These are phyloP conservation scores for Staphylotrichum longicolle DNA, from an alignment of 495 filamentous ascomycete genomes.

Conservation along the genomic window DNA sequence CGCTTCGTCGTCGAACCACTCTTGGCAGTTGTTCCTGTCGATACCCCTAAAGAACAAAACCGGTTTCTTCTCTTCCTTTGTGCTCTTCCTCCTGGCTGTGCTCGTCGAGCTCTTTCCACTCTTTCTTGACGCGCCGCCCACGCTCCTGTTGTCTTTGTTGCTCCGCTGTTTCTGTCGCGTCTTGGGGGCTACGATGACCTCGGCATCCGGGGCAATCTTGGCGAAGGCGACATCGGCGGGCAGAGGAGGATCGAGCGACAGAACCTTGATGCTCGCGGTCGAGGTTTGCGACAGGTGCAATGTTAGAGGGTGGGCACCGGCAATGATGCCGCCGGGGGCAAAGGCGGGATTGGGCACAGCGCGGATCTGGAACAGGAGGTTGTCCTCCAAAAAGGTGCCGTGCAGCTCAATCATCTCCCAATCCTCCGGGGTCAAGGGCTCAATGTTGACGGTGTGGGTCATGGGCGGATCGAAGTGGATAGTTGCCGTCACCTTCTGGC, in stretches of 20 bases:
- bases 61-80: conserved; percentile 59
- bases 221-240: conserved; percentile 72
- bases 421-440: conserved; percentile 89
- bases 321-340: conserved; percentile 42
- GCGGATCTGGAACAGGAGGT: conserved; percentile 88
- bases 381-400: conserved; percentile 89
- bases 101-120: conserved; percentile 73
- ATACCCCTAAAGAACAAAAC: conserved; percentile 75
- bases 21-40: conserved; percentile 59
- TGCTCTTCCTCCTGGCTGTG: conserved; percentile 59
- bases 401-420: conserved; percentile 99
- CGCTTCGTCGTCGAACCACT: conserved; percentile 69
- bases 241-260: conserved; percentile 71
- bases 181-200: conserved; percentile 96
- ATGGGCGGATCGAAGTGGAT: conserved; percentile 88
- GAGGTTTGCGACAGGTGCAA: conserved; percentile 94
- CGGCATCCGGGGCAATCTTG: conserved; percentile 88
- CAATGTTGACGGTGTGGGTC: conserved; percentile 90
- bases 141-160: conserved; percentile 64
- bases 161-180: conserved; percentile 49
- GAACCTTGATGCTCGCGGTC: conserved; percentile 84
- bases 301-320: conserved; percentile 72
- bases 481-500: conserved; percentile 68
- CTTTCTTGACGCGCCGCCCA: conserved; percentile 61
- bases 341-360: conserved; percentile 83